Base-by-base conservation (phyloP, 768 basidiomycete genomes). In the Boletus barrowsii region DNA sequence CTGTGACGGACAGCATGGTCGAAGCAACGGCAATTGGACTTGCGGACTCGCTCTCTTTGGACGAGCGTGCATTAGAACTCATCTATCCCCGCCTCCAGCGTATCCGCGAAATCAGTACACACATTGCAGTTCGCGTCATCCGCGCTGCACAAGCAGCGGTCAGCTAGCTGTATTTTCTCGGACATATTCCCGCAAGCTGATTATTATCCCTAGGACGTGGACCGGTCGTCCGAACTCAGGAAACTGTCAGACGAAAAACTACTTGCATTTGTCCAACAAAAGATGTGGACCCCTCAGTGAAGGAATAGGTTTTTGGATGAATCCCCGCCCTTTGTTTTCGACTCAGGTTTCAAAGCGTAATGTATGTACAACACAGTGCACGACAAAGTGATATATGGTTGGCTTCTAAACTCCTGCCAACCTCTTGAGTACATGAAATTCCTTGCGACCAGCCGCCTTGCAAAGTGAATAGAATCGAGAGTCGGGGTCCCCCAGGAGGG, bases 1-100 rank as follows among this genome's bases (percentile, higher is more conserved):
- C 75, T 30, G 86, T 97, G 42, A 90, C 91, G 3, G 89, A 93
- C 67, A 77, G 76, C 58, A 93, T 98, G 90, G 87, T 97, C 24
- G 93, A 96, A 68, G 88, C 91, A 6, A 81, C 89, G 13, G 87
- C 93, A 4, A 77, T 90, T 29, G 91, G 90, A 8, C 79, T 97
- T 39, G 86, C 90, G 5, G 72, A 85, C 54, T 82, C 89, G 5
- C 77, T 95, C 40, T 91, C 81, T 2, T 60, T 67, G 13, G 86
- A 89, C 35, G 95, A 97, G 72, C 78, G 72, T 40, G 76, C 74
- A 3, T 62, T 73, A 40, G 87, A 82, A 42, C 77, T 94, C 44
- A 69, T 98, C 9, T 97, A 97, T 71, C 94, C 95, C 42, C 82
- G 83, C 45, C 77, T 96, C 53, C 82, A 88, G 63, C 80, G 93